Evolutionary conservation across 495 filamentous ascomycete species (phyloP).

Genomic region (Neurospora sp.): DNA sequence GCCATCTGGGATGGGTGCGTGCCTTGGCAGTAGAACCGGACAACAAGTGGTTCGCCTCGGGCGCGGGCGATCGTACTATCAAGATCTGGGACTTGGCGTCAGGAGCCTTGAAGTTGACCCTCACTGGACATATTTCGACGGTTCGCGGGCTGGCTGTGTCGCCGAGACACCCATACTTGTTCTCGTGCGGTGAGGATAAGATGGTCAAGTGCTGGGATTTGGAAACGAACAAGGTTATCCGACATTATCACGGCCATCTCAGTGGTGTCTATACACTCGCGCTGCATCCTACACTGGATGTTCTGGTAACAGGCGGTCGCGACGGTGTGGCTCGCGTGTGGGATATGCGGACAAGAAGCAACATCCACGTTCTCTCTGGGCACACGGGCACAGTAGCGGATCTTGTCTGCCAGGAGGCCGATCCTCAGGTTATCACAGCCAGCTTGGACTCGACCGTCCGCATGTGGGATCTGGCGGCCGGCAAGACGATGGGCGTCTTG

Average conservation of each 20-base stretch:
- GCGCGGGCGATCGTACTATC: slow-evolving; percentile 91
- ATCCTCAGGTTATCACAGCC: slow-evolving; percentile 87
- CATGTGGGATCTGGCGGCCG: slow-evolving; percentile 92
- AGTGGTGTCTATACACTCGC: slow-evolving; percentile 90
- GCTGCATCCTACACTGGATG: slow-evolving; percentile 86
- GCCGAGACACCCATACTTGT: slow-evolving; percentile 90
- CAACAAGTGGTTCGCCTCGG: slow-evolving; percentile 97
- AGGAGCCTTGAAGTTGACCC: slow-evolving; percentile 68
- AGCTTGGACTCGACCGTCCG: slow-evolving; percentile 89
- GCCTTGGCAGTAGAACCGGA: slow-evolving; percentile 84
- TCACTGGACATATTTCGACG: slow-evolving; percentile 96
- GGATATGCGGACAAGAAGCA: slow-evolving; percentile 96
- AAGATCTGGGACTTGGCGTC: slow-evolving; percentile 98
- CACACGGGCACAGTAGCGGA: slow-evolving; percentile 85
- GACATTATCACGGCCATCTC: slow-evolving; percentile 96
- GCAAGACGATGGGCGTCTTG: slow-evolving; percentile 89
- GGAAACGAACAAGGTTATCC: slow-evolving; percentile 96
- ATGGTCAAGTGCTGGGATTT: slow-evolving; percentile 99
- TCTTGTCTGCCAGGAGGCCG: slow-evolving; percentile 87
- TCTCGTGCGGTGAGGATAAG: slow-evolving; percentile 97
- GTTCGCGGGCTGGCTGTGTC: slow-evolving; percentile 91
- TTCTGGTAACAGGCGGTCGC: slow-evolving; percentile 88
- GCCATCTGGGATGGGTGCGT: slow-evolving; percentile 94
- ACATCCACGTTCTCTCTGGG: slow-evolving; percentile 85
- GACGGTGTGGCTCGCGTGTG: slow-evolving; percentile 93